Base-by-base conservation (phyloP, 805 yeast genomes). In the Suhomyces tanzawaensis region DNA sequence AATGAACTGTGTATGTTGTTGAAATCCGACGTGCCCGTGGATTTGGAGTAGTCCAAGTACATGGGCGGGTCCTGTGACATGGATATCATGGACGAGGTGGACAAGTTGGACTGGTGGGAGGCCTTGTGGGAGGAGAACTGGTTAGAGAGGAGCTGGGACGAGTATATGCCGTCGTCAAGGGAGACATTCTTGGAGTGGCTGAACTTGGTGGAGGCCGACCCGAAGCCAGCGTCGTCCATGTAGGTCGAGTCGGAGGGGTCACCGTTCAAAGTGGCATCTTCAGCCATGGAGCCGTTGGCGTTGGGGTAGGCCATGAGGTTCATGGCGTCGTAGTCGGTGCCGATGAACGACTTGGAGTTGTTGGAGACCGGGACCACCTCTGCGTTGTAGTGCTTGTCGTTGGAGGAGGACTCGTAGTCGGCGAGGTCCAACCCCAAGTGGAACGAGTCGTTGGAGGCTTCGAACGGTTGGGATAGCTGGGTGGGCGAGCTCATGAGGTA, bases 401-500 rank as follows among this genome's bases (percentile, higher is more conserved):
- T 17, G 13, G 16, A 14, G 14, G 35, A 19, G 26, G 34, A 33
- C 11, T 34, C 37, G 9, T 17, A 27, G 11, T 26, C 32, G 19
- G 17, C 33, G 26, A 35, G n/a, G 23, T 35, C 32, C 26, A 25
- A 18, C 19, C 28, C 34, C 33, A 22, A n/a, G 19, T 33, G 33
- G 33, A 39, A 29, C 32, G 36, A 29, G 12, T 42, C 36, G 29
- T 22, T 29, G 37, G 29, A 21, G 15, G 16, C 42, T 7, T 58
- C 58, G 33, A 58, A 57, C 16, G 59, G 60, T 44, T 64, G 67
- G 15, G 64, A 48, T 45, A 60, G 52, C 52, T 57, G 69, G 19
- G 66, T 54, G 19, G 71, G 71, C 26, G 68, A 62, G 49, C 69
- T 64, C 60, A 65, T 55, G 34, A 65, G 58, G 46, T 49, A 65